These are phyloP conservation scores for Lophiotrema nucula DNA, from an alignment of 495 filamentous ascomycete species.

Conservation along the genomic window DNA sequence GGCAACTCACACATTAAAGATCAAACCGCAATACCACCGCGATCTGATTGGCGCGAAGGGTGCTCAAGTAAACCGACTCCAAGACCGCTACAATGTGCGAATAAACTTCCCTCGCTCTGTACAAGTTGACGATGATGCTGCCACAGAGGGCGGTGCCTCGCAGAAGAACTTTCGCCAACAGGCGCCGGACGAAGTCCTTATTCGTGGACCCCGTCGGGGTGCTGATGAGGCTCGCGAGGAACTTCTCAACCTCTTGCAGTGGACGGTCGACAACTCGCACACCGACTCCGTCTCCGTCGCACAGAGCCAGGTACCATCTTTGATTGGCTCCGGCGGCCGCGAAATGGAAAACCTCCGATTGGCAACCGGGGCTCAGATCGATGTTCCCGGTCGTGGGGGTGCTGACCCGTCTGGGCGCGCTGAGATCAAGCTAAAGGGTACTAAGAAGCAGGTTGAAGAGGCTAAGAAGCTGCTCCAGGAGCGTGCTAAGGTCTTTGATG, in stretches of 20 bases:
- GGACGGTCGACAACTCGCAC: conserved; percentile 78
- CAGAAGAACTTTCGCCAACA: conserved; percentile 63
- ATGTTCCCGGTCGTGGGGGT: conserved; percentile 72
- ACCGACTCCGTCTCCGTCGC: conserved; percentile 77
- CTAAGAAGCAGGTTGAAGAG: conserved; percentile 81
- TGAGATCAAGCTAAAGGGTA: conserved; percentile 86
- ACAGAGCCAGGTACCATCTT: conserved; percentile 77
- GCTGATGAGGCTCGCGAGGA: conserved; percentile 89
- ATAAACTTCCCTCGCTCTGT: conserved; percentile 86
- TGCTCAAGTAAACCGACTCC: conserved; percentile 64
- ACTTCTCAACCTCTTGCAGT: conserved; percentile 80
- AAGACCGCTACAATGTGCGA: conserved; percentile 84
- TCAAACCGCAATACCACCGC: conserved; percentile 82
- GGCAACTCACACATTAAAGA: conserved; percentile 78
- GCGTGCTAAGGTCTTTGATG: conserved; percentile 79
- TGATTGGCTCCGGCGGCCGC: conserved; percentile 86
- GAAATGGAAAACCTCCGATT: conserved; percentile 88
- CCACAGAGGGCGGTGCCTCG: conserved; percentile 63
- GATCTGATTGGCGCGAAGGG: conserved; percentile 68
- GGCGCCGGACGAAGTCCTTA: conserved; percentile 81
- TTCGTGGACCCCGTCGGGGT: conserved; percentile 86
- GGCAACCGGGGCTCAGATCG: conserved; percentile 78
- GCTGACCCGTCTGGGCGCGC: conserved; percentile 63
- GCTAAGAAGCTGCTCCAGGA: conserved; percentile 86
- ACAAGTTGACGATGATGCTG: conserved; percentile 65